phyloP scores from a whole-genome alignment of 495 filamentous ascomycete genomes.

The Achaetomiella virescens region DNA sequence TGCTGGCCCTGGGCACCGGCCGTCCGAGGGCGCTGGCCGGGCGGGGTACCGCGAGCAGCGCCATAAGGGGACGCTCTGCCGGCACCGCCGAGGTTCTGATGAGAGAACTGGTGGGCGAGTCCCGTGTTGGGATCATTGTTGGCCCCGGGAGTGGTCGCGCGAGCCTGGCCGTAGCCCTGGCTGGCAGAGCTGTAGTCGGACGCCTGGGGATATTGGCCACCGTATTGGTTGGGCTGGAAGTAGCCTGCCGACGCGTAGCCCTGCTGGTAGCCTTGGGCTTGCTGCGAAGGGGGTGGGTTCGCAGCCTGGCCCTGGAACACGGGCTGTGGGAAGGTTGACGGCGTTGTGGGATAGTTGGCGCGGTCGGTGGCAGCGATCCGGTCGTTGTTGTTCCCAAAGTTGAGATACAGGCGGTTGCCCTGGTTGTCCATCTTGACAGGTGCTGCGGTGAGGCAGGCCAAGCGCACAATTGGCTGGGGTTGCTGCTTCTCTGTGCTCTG shows the following conservation, averaged over 20 bases:
- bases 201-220: slow-evolving; percentile 29
- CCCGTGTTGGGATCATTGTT: slow-evolving; percentile 70
- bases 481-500: neutral
- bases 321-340: slow-evolving; percentile 91
- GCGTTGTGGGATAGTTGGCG: slow-evolving; percentile 83
- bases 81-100: slow-evolving; percentile 81
- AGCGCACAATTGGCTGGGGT: slow-evolving; percentile 1
- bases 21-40: slow-evolving; percentile 69
- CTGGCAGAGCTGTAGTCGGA: slow-evolving; percentile 29
- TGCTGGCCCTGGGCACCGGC: slow-evolving; percentile 59
- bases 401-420: slow-evolving; percentile 62
- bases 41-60: slow-evolving; percentile 59
- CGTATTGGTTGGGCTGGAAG: slow-evolving; percentile 34
- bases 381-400: slow-evolving; percentile 62
- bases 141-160: slow-evolving; percentile 48
- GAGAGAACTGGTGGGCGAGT: slow-evolving; percentile 90
- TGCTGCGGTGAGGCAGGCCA: slow-evolving; percentile 2
- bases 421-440: slow-evolving; percentile 44
- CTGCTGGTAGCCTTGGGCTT: slow-evolving; percentile 39
- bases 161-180: slow-evolving; percentile 50
- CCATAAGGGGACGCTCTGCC: slow-evolving; percentile 60
- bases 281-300: slow-evolving; percentile 21
- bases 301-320: slow-evolving; percentile 48
- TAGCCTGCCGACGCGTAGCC: slow-evolving; percentile 27
- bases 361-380: slow-evolving; percentile 63